A percentile compares a stretch with the other conserved stretches of the same genome.
Evolutionary conservation across 805 yeast genomes (phyloP).

Genomic region (Priceomyces melissophilus): DNA sequence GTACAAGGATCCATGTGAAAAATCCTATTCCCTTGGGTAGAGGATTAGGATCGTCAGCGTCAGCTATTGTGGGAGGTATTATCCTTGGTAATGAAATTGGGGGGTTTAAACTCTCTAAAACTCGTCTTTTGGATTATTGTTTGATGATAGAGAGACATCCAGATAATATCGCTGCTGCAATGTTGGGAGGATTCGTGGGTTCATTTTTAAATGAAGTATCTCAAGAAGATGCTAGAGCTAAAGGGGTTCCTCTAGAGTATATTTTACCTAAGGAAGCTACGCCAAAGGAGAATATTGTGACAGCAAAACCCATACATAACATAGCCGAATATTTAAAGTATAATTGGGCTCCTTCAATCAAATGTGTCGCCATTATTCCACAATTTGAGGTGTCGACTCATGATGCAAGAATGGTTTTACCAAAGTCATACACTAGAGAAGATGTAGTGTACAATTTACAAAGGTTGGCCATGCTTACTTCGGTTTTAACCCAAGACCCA

Average conservation of each 20-base stretch:
- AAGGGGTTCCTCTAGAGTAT: constrained; percentile 80
- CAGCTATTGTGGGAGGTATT: constrained; percentile 97
- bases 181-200: constrained; percentile 99
- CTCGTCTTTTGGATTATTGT: constrained; percentile 84
- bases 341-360: constrained; percentile 75
- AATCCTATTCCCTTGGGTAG: constrained; percentile 97
- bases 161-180: constrained; percentile 96
- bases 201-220: constrained; percentile 82
- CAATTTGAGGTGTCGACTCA: constrained; percentile 94
- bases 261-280: constrained; percentile 66
- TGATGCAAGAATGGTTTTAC: constrained; percentile 84
- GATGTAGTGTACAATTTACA: constrained; percentile 93
- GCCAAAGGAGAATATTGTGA: constrained; percentile 50
- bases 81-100: constrained; percentile 86
- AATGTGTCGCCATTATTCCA: constrained; percentile 90
- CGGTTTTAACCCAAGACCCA: constrained; percentile 81
- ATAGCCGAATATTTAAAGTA: constrained; percentile 89
- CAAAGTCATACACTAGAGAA: constrained; percentile 67
- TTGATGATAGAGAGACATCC: constrained; percentile 98
- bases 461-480: constrained; percentile 86
- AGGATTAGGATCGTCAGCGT: constrained; percentile 96
- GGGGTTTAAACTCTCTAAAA: constrained; percentile 64
- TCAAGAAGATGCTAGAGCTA: constrained; percentile 65
- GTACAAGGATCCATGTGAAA: constrained; percentile 73
- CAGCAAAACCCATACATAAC: constrained; percentile 63